Evolutionary conservation across 2,329 filamentous ascomycete species (phyloP).

Genomic region (Clarireedia sp.): DNA sequence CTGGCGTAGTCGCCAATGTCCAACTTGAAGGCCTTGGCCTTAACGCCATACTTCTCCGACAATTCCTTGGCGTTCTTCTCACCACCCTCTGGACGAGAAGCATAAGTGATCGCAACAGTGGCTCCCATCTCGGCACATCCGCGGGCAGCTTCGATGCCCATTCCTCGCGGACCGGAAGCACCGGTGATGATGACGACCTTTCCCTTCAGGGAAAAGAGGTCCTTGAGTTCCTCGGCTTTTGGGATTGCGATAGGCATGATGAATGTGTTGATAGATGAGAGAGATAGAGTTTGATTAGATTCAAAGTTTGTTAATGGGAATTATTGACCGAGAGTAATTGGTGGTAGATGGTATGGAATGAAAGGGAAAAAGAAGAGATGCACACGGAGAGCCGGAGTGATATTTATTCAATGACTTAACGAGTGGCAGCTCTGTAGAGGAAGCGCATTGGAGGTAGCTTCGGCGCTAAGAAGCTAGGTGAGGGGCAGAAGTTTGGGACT

Average conservation of each 20-base stretch:
- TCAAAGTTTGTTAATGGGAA: not conserved
- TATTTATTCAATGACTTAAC: not conserved
- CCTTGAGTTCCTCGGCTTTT: conserved; percentile 48
- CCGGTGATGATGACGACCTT: conserved; percentile 58
- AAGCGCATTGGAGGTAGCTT: not conserved
- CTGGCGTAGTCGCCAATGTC: conserved; percentile 47
- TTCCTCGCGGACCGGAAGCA: conserved; percentile 56
- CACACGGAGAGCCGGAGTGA: not conserved
- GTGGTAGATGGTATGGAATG: not conserved
- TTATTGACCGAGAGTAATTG: not conserved
- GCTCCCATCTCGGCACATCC: conserved; percentile 58
- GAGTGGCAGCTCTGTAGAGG: no score
- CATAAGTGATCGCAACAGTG: conserved; percentile 59
- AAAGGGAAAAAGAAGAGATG: not conserved
- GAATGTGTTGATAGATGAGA: conserved; percentile 3
- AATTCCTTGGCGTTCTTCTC: conserved; percentile 60
- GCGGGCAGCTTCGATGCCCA: conserved; percentile 59
- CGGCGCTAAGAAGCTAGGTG: not conserved
- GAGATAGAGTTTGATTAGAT: not conserved
- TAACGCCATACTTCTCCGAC: conserved; percentile 50
- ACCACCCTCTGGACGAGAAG: conserved; percentile 51
- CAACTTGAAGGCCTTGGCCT: conserved; percentile 61
- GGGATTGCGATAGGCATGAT: conserved; percentile 52
- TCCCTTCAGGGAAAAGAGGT: conserved; percentile 52
- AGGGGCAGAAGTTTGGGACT: not conserved